Evolutionary conservation across 2,329 filamentous ascomycete genomes (phyloP), one percentile per base, ranked within the genome.

Genomic region (Periglandula ipomoeae): DNA sequence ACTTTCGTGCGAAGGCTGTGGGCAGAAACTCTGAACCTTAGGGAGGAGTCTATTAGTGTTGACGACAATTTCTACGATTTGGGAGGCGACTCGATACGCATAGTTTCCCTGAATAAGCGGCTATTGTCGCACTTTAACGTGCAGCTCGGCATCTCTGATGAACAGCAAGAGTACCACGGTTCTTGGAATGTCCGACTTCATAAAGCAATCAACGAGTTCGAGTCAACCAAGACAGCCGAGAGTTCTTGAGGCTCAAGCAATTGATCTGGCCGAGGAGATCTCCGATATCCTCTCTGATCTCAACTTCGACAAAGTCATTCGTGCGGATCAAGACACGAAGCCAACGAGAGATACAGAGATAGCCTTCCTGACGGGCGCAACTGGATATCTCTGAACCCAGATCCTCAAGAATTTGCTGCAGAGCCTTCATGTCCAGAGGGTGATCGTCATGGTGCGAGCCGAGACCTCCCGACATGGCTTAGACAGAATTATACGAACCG

Each of bases 341-440:
- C 10, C 2, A 45, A 32, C 23, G 30, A 32, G 30, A 8, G 30
- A 32, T 32, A 15, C 8, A 8, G 47, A 30, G 11, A 87, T 83
- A 0, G 75, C 90, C 15, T 85, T 95, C 65, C 69, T 95, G 9
- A 95, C 89, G 4, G 89, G 89, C 37, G 88, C 86, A 3, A 95
- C 51, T 7, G 51, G 53, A 1, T 95, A 95, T 70, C 67, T 95
- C 17, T 89, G 89, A 20, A 79, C 85, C 0, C 91, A 88, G 60
- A 73, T 95, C 13, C 71, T 94, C 15, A 75, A 75, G 39, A 85
- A 93, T 50, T 67, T 94, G 2, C 73, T 94, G 2, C 74, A 75
- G 30, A 73, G 35, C 3, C 19, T 11, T 1, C 15, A 85, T 23
- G 22, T 50, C 11, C n/a, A 4, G 15, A 27, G 1, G 4, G 75